Percentiles rank a stretch among this genome's conserved stretches.
These are phyloP conservation scores for Gaeumannomyces tritici DNA, from an alignment of 2,329 filamentous ascomycete species.

Conservation along the genomic window DNA sequence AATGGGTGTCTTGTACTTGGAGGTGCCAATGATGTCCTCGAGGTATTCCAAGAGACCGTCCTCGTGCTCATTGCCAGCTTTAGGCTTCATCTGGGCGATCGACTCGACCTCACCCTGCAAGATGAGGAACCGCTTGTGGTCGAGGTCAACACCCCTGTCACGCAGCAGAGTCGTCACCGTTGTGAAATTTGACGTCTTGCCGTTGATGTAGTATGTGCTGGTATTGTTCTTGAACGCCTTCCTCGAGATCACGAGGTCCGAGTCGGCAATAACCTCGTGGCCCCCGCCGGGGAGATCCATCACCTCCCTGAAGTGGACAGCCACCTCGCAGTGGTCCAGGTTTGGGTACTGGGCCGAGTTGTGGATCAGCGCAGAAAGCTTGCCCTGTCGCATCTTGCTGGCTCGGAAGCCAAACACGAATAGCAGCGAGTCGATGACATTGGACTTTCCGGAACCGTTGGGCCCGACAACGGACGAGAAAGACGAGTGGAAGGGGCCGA, in stretches of 20 bases:
- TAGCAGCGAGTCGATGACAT: constrained; percentile 93
- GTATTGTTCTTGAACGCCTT: constrained; percentile 96
- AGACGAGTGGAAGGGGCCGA: constrained; percentile 91
- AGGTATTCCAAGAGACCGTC: constrained; percentile 94
- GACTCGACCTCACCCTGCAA: constrained; percentile 97
- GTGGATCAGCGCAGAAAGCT: constrained; percentile 95
- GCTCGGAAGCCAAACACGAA: constrained; percentile 99
- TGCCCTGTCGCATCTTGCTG: constrained; percentile 98
- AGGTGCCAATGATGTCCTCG: constrained; percentile 97
- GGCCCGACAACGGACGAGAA: constrained; percentile 97
- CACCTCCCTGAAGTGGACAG: constrained; percentile 93
- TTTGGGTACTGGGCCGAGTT: constrained; percentile 85
- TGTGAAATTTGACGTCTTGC: constrained; percentile 82
- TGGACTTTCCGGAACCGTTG: constrained; percentile 96
- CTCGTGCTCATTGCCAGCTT: constrained; percentile 89
- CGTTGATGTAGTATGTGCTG: constrained; percentile 97
- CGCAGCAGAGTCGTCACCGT: constrained; percentile 79
- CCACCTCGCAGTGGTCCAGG: constrained; percentile 85
- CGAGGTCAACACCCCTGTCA: constrained; percentile 84
- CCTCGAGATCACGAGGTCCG: constrained; percentile 78
- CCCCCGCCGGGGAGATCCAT: constrained; percentile 74
- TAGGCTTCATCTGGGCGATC: constrained; percentile 98
- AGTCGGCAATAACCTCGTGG: constrained; percentile 70
- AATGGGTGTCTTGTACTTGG: constrained; percentile 95
- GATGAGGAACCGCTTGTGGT: constrained; percentile 97